Evolutionary conservation across 495 filamentous ascomycete genomes (phyloP).

Genomic region (Hypoxylon rickii): DNA sequence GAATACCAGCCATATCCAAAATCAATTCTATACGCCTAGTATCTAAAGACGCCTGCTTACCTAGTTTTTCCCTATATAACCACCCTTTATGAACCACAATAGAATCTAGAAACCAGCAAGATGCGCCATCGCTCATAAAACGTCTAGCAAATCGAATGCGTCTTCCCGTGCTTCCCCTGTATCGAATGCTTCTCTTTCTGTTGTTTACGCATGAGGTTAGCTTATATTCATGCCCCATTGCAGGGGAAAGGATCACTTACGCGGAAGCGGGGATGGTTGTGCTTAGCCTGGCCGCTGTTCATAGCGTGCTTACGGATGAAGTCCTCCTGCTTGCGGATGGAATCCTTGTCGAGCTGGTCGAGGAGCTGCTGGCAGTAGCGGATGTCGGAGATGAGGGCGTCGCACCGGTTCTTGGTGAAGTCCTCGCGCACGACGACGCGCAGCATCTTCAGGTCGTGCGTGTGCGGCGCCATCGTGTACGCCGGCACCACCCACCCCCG

Average conservation of each 20-base stretch:
- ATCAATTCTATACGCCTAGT: too few relatives aligned
- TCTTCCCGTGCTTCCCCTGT: conserved; percentile 88
- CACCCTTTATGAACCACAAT: too few relatives aligned
- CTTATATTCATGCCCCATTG: too few relatives aligned
- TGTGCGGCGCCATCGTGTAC: conserved; percentile 92
- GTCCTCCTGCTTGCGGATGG: conserved; percentile 66
- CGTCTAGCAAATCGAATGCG: conserved; percentile 76
- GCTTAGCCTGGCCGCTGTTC: conserved; percentile 58
- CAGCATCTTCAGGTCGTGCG: conserved; percentile 78
- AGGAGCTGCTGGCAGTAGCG: conserved; percentile 70
- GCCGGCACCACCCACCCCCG: conserved; percentile 90
- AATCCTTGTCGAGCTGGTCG: conserved; percentile 71
- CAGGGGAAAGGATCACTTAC: conserved; percentile 35
- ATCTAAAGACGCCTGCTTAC: too few relatives aligned
- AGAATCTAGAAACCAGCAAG: too few relatives aligned
- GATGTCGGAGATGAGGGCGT: conserved; percentile 73
- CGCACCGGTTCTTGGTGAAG: conserved; percentile 76
- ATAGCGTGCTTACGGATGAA: conserved; percentile 63
- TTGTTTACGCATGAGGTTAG: conserved; percentile 6
- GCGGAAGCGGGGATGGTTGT: conserved; percentile 66
- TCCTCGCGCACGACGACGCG: conserved; percentile 88
- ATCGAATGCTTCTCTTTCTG: conserved; percentile 79
- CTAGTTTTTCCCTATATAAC: too few relatives aligned
- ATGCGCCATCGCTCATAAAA: neutral
- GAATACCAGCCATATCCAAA: too few relatives aligned